These are phyloP conservation scores for Isoetes engelmannii DNA, from an alignment of 83 land plant genomes.

Conservation along the genomic window DNA sequence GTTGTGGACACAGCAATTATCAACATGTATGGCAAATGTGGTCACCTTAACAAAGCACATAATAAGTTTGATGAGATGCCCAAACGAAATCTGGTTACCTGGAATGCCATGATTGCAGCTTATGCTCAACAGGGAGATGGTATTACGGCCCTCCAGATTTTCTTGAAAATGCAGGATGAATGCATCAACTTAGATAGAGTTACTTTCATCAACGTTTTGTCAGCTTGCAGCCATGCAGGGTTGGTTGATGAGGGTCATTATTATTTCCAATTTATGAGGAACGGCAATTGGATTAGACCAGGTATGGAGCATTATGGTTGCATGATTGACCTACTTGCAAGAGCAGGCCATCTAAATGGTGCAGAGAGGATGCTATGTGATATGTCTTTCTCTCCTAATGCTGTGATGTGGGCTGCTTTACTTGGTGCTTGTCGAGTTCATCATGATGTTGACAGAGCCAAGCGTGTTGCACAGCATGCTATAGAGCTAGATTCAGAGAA, in stretches of 20 bases:
- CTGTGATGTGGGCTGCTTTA: constrained; percentile 12
- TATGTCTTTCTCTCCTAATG: constrained; percentile 7
- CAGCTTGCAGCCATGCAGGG: constrained; percentile 18
- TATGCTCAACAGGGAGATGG: too few species aligned
- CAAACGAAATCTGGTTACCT: too few species aligned
- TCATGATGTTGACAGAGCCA: constrained; percentile 4
- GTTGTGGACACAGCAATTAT: too few species aligned
- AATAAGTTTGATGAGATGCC: too few species aligned
- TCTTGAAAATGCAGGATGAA: too few species aligned
- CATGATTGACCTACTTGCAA: constrained; percentile 11
- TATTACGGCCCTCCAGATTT: too few species aligned
- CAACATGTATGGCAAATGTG: too few species aligned
- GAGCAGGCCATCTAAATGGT: constrained; percentile 7
- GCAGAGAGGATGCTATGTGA: constrained; percentile 1
- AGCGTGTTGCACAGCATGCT: not conserved
- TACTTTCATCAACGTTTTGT: constrained; percentile 3
- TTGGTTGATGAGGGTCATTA: constrained; percentile 11
- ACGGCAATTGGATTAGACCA: constrained; percentile 8
- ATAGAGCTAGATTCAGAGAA: not conserved
- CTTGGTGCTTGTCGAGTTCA: constrained; percentile 12
- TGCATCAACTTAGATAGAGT: too few species aligned
- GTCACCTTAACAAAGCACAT: too few species aligned
- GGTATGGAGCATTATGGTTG: constrained; percentile 8
- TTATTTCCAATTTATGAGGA: not conserved
- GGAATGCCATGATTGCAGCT: too few species aligned